phyloP scores from a whole-genome alignment of 2,329 filamentous ascomycete genomes.

The Sarocladiaceae sp. region DNA sequence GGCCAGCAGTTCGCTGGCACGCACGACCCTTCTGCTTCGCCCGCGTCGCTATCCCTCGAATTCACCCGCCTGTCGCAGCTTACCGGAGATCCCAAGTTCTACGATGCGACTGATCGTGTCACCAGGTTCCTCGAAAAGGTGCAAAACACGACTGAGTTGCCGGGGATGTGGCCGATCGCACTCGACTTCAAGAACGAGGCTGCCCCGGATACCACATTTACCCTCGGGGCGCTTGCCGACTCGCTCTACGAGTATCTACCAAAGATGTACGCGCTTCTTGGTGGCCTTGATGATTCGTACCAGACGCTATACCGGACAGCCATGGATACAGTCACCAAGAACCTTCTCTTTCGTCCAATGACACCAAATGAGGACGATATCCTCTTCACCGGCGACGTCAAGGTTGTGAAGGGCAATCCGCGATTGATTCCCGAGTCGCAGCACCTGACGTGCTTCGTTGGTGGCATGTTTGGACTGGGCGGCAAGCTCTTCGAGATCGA shows the following conservation, averaged over 20 bases:
- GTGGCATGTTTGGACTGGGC: constrained; percentile 60
- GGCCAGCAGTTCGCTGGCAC: constrained; percentile 40
- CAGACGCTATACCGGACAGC: constrained; percentile 36
- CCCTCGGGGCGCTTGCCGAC: constrained; percentile 50
- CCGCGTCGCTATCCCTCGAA: constrained; percentile 55
- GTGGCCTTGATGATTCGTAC: constrained; percentile 41
- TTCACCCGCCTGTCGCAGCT: constrained; percentile 60
- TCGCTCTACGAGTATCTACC: constrained; percentile 61
- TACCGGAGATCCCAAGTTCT: constrained; percentile 53
- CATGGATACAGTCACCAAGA: constrained; percentile 48
- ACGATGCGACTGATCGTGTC: constrained; percentile 55
- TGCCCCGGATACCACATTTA: constrained; percentile 42
- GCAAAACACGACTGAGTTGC: constrained; percentile 48
- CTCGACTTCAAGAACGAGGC: constrained; percentile 47
- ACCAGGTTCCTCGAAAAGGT: constrained; percentile 45
- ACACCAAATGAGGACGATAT: constrained; percentile 51
- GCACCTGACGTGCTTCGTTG: constrained; percentile 59
- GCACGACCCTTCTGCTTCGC: constrained; percentile 19
- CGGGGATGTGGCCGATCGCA: constrained; percentile 56
- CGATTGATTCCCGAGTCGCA: constrained; percentile 34
- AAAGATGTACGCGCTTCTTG: constrained; percentile 59
- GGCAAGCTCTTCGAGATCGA: constrained; percentile 50
- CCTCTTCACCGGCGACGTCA: constrained; percentile 53
- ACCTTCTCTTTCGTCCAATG: constrained; percentile 64
- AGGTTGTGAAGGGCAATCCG: constrained; percentile 18